Base-by-base conservation (phyloP, 73 alveolate genomes). In the Symbiodinium natans region DNA sequence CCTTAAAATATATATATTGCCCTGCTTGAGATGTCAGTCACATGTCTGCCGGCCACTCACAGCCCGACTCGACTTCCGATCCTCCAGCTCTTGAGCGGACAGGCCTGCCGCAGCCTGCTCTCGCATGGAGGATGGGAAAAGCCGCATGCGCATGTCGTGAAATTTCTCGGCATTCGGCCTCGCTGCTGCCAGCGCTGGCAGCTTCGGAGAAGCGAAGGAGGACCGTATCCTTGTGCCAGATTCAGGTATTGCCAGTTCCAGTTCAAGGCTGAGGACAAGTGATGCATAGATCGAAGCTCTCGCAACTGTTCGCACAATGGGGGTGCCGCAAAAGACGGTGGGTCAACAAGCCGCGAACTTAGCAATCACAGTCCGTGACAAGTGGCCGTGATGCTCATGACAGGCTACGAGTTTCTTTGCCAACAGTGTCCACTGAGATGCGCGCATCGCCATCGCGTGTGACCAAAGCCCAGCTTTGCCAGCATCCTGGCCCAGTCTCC, bases 341-440 rank as follows among this genome's bases (percentile, higher is more conserved):
- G 94, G 25, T 74, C 94, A 9, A 86, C 83, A 36, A 86, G 94
- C 83, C 94, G 83, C 10, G 94, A 86, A 77, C 94, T 86, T 38
- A 11, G 42, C 54, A 42, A 31, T 27, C 39, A 34, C 36, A 73
- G 84, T 17, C 36, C n/a, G n/a, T n/a, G n/a, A n/a, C n/a, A n/a
- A 33, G 41, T 1, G 42, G 84, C 40, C 41, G 27, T 73, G 36
- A n/a, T 7, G 27, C 41, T 25, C 29, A 31, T 25, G 84, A 56
- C 84, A 73, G 84, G n/a, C 1, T 34, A 7, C 33, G 0, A n/a
- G n/a, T n/a, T n/a, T n/a, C n/a, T n/a, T n/a, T n/a, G n/a, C n/a
- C 56, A 43, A 11, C 27, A 4, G 1, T 48, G 23, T 48, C 4
- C 25, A 82, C 82, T 34, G 38, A 54, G 94, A 3, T 15, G 40